Base-by-base conservation (phyloP, 2,329 filamentous ascomycete genomes). In the Trichoderma semiorbis region DNA sequence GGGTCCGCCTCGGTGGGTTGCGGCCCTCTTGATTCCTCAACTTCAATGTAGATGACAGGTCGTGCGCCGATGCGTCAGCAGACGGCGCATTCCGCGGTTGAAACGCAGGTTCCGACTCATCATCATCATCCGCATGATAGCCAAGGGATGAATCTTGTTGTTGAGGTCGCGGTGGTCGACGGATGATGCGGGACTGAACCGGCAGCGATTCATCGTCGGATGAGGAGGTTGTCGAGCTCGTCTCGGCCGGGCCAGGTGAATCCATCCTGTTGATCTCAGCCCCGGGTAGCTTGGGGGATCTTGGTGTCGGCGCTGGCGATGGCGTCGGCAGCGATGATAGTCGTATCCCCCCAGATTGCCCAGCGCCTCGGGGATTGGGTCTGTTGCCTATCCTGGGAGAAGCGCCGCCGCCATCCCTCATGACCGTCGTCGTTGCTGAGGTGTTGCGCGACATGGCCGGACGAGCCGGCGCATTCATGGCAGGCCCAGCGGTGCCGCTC, bases 161-260 rank as follows among this genome's bases (percentile, higher is more conserved):
- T 63, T 84, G 82, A 71, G 85, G 88, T 24, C 86, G 84, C 12
- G 88, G 88, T 3, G 88, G 88, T 2, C 88, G 85, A 26, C 87
- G 86, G 76, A 90, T 89, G 74, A 90, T 89, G 70, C 88, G 84
- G 16, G 87, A 90, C 76, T 89, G 85, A 4, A 85, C 87, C 0
- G 86, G 86, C 73, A 84, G 84, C 1, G 86, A 88, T 32, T 83
- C 84, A 32, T 85, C 84, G 24, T 82, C 83, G 1, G 85, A 84
- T 4, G 85, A 86, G 6, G 80, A 86, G 5, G 80, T 72, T 64
- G 78, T 69, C 14, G 83, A 78, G 77, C 82, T 80, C 53, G 79
- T 78, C 21, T 84, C 83, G 32, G 79, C 78, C 28, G 81, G 78
- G 11, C 78, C 79, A 1, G 82, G 82, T 2, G 79, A 85, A 7